Percentiles rank a stretch among this genome's conserved stretches.
Evolutionary conservation across 1,284 basidiomycete species (phyloP).

Genomic region (Neonothopanus nambi): DNA sequence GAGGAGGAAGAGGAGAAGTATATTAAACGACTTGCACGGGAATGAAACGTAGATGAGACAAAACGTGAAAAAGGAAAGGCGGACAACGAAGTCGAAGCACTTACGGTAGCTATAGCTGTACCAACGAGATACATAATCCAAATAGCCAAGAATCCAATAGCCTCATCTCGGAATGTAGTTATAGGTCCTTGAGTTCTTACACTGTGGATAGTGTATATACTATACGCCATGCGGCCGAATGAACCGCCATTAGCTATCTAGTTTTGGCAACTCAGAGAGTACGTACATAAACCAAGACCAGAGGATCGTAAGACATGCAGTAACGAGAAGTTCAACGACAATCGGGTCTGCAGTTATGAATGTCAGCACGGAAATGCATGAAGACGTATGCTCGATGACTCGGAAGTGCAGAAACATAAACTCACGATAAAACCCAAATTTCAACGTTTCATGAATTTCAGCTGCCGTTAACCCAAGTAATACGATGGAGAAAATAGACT

Average conservation of each 20-base stretch:
- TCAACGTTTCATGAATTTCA: conserved; percentile 25
- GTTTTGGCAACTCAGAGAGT: too few species aligned
- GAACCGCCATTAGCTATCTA: too few species aligned
- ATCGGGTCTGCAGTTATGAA: conserved; percentile 28
- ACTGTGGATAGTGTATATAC: conserved; percentile 7
- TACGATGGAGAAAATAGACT: conserved; percentile 26
- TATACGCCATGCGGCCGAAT: conserved; percentile 18
- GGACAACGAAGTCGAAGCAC: conserved; percentile 12
- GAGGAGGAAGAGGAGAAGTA: too few species aligned
- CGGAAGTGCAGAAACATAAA: background rate
- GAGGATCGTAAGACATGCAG: conserved; percentile 30
- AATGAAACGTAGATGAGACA: too few species aligned
- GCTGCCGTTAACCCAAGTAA: conserved; percentile 34
- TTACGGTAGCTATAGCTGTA: conserved; percentile 34
- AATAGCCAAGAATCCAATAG: conserved; percentile 28
- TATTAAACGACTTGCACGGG: too few species aligned
- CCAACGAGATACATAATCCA: conserved; percentile 40
- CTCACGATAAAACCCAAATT: conserved; percentile 30
- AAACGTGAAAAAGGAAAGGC: background rate
- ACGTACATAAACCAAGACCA: conserved; percentile 32
- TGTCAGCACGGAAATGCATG: background rate
- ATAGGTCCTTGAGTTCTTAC: conserved; percentile 18
- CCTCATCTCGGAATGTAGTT: conserved; percentile 26
- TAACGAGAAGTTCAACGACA: conserved; percentile 36
- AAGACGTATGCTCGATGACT: background rate